These are phyloP conservation scores for Euphorbia tirucalli DNA, from an alignment of 345 rosid species.

Conservation along the genomic window DNA sequence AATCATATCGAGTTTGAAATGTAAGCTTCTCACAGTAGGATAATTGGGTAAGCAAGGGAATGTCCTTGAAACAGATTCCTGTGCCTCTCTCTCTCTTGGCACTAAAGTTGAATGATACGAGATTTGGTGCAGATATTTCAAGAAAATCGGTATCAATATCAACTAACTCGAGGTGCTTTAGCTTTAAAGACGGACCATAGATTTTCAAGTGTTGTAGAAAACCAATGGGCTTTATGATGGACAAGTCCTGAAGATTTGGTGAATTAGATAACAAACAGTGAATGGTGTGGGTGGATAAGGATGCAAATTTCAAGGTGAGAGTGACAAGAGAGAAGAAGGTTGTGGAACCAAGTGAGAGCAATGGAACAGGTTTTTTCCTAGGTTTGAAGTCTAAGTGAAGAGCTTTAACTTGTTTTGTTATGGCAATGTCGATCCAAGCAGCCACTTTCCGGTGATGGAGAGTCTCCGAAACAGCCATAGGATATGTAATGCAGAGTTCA, in stretches of 20 bases:
- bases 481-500: neutral
- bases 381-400: neutral
- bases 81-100: too few relatives aligned
- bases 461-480: too few relatives aligned
- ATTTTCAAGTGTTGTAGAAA: neutral
- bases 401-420: neutral
- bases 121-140: neutral
- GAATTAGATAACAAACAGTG: neutral
- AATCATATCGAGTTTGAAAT: neutral
- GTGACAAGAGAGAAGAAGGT: neutral
- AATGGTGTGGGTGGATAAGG: neutral
- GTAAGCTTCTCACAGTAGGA: neutral
- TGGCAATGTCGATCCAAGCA: neutral
- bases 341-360: neutral
- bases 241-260: neutral
- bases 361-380: neutral
- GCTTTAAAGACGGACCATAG: neutral
- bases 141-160: neutral
- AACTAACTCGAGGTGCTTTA: neutral
- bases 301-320: neutral
- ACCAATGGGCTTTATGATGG: neutral
- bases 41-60: neutral
- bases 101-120: neutral
- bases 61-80: neutral
- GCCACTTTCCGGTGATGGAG: neutral